phyloP scores from a whole-genome alignment of 371 early-diverging fungal genomes.

The Apophysomyces elegans region DNA sequence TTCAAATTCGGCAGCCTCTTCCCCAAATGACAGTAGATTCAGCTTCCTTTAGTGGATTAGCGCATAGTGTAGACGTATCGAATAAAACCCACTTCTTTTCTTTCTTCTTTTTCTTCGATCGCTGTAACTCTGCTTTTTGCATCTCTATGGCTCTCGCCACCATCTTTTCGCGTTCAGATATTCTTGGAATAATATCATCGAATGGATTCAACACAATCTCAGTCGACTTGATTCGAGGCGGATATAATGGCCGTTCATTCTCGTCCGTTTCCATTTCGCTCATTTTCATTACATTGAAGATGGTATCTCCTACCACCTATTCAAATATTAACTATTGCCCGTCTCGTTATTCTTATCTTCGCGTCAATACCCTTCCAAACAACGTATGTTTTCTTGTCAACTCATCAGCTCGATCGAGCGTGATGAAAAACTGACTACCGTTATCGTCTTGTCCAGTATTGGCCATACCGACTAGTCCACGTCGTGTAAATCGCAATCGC shows the following conservation, averaged over 20 bases:
- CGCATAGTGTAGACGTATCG: neutral
- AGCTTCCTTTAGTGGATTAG: constrained; percentile 54
- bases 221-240: constrained; percentile 68
- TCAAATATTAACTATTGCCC: neutral
- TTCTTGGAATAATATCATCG: constrained; percentile 88
- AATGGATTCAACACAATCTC: constrained; percentile 88
- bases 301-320: constrained; percentile 88
- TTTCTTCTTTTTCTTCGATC: constrained; percentile 63
- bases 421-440: constrained; percentile 94
- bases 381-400: constrained; percentile 87
- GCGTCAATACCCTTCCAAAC: constrained; percentile 79
- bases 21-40: constrained; percentile 88
- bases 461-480: constrained; percentile 93
- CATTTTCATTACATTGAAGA: constrained; percentile 90
- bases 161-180: constrained; percentile 62
- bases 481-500: constrained; percentile 83
- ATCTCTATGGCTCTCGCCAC: constrained; percentile 38
- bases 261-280: constrained; percentile 79
- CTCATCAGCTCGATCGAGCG: constrained; percentile 85
- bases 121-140: constrained; percentile 34
- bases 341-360: neutral
- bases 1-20: constrained; percentile 72
- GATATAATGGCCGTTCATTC: constrained; percentile 84
- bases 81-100: constrained; percentile 60
- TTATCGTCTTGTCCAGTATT: constrained; percentile 83